Evolutionary conservation across 805 yeast species (phyloP).

Genomic region (Yarrowia hollandica): DNA sequence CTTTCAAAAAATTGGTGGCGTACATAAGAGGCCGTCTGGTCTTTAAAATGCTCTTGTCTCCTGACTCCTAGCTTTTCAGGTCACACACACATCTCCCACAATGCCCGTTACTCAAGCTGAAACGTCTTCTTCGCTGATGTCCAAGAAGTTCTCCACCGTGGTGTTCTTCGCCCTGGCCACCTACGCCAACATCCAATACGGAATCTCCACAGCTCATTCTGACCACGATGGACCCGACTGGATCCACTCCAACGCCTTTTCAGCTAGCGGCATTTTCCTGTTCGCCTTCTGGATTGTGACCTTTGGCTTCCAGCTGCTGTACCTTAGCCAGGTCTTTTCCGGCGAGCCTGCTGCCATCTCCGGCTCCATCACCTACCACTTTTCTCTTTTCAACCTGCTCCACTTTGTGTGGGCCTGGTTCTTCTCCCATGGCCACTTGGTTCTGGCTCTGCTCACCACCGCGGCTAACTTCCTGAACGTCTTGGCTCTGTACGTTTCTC

Average conservation of each 20-base stretch:
- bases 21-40: constrained; percentile 13
- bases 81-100: background rate
- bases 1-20: constrained; percentile 21
- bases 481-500: constrained; percentile 54
- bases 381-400: constrained; percentile 59
- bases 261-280: constrained; percentile 24
- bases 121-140: constrained; percentile 21
- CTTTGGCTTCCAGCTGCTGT: constrained; percentile 22
- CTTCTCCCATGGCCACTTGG: constrained; percentile 59
- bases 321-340: constrained; percentile 25
- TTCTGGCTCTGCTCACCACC: constrained; percentile 59
- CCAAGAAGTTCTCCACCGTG: constrained; percentile 24
- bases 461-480: constrained; percentile 62
- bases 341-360: constrained; percentile 34
- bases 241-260: constrained; percentile 27
- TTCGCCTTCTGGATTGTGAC: constrained; percentile 25
- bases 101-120: constrained; percentile 28
- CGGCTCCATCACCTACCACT: constrained; percentile 55
- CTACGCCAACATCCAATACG: constrained; percentile 25
- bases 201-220: constrained; percentile 14
- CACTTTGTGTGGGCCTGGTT: constrained; percentile 64
- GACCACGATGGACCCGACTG: constrained; percentile 29
- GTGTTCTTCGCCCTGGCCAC: constrained; percentile 26
- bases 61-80: background rate
- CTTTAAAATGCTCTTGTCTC: background rate